Base-by-base conservation (phyloP, 768 basidiomycete genomes). In the Phaeotremella skinneri region DNA sequence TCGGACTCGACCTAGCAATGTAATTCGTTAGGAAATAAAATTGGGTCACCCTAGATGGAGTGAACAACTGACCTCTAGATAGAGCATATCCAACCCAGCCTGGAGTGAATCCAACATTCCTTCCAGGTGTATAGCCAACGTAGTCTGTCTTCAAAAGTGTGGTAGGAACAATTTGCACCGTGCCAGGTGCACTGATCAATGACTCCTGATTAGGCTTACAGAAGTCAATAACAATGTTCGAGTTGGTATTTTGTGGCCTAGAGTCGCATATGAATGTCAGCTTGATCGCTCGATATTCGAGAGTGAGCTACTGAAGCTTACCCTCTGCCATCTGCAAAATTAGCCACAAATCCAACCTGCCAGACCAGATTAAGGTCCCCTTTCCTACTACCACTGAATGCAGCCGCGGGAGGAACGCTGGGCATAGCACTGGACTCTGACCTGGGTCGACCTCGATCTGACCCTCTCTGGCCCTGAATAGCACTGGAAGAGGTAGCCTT, bases 21-120 rank as follows among this genome's bases (percentile, higher is more conserved):
- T 58, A 30, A 64, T 43, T 21, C 23, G 45, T 21, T 26, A 34
- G 31, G 21, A 50, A 26, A 14, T 31, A 17, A 39, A 37, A 39
- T 45, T 39, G 11, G n/a, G n/a, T n/a, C n/a, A n/a, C n/a, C n/a
- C n/a, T 6, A 4, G 31, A 20, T 49, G 4, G 32, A 21, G 25
- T 23, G 11, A 29, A 11, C n/a, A 52, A 51, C 66, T 49, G 21
- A 69, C 70, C 66, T 52, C 54, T 61, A 1, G 68, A 58, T 39
- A 67, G 41, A 11, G 67, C 52, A 52, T 73, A 73, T 3, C 61
- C 69, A 14, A 73, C 51, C 65, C 63, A 73, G 21, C 29, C 52
- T 9, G 29, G 17, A 11, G 69, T 71, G n/a, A 67, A 48, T 0
- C 60, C 72, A 5, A 73, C 69, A 21, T 31, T 47, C 30, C 67